Evolutionary conservation across 2,329 filamentous ascomycete genomes (phyloP).

Genomic region (Neoscytalidium dimidiatum): DNA sequence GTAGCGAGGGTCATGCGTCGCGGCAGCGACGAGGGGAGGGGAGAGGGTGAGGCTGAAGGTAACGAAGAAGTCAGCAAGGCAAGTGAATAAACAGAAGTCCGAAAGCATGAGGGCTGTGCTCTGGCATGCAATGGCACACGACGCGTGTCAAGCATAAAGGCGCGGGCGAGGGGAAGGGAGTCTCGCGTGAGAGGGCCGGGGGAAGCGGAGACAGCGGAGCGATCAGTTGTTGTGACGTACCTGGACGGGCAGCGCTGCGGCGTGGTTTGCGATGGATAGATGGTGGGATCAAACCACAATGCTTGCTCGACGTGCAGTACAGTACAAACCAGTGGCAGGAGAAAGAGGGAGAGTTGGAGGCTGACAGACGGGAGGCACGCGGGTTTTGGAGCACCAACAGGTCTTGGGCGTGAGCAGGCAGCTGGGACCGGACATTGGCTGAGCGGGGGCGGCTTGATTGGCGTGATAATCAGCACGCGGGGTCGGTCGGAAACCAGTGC

Average conservation of each 20-base stretch:
- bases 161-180: not conserved
- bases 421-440: not conserved
- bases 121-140: not conserved
- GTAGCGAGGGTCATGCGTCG: not conserved
- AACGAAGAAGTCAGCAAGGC: not conserved
- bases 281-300: not conserved
- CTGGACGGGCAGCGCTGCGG: not conserved
- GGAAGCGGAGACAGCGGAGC: not conserved
- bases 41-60: not conserved
- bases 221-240: slow-evolving; percentile 6
- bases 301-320: not conserved
- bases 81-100: not conserved
- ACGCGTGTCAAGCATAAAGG: not conserved
- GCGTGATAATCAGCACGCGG: slow-evolving; percentile 15
- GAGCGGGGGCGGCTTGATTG: not conserved
- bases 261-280: not conserved
- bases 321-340: not conserved
- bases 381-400: not conserved
- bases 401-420: not conserved
- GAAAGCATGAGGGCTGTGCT: not conserved
- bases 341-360: not conserved
- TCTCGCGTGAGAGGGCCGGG: not conserved
- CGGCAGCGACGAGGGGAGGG: not conserved
- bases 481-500: slow-evolving; percentile 14
- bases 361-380: slow-evolving; percentile 1